Evolutionary conservation across 306 rosid genomes (phyloP).

Genomic region (Begonia loranthoides): DNA sequence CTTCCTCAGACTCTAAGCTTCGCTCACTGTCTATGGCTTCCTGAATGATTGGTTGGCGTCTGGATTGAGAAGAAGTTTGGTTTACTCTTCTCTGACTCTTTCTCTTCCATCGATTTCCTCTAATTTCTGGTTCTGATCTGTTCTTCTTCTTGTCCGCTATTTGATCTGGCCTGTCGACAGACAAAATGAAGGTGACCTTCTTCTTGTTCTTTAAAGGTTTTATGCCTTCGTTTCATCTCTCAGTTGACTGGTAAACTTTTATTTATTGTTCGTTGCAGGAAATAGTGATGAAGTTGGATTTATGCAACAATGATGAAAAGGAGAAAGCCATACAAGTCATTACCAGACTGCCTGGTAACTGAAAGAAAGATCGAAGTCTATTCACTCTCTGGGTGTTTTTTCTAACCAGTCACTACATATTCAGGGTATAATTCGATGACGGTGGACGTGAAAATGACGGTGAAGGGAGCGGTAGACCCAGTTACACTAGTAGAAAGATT

Average conservation of each 20-base stretch:
- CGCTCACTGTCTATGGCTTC: no score
- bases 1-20: no score
- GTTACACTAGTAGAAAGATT: conserved; percentile 39
- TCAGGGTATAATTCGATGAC: conserved; percentile 70
- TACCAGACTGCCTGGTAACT: conserved; percentile 43
- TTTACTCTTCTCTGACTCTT: no score
- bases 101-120: no score
- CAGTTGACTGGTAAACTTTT: no score
- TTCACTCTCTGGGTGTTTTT: neutral
- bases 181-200: neutral
- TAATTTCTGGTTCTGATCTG: no score
- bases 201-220: no score
- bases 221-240: no score
- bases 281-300: conserved; percentile 51
- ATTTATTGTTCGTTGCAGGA: conserved; percentile 26
- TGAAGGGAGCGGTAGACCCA: conserved; percentile 54
- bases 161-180: no score
- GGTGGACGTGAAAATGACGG: conserved; percentile 78
- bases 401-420: conserved; percentile 4
- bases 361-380: neutral
- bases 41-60: no score
- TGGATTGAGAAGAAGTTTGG: no score
- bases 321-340: conserved; percentile 58
- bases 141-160: no score
- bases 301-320: conserved; percentile 51